phyloP scores from a whole-genome alignment of 2,329 filamentous ascomycete genomes.

The Beauveria australis region DNA sequence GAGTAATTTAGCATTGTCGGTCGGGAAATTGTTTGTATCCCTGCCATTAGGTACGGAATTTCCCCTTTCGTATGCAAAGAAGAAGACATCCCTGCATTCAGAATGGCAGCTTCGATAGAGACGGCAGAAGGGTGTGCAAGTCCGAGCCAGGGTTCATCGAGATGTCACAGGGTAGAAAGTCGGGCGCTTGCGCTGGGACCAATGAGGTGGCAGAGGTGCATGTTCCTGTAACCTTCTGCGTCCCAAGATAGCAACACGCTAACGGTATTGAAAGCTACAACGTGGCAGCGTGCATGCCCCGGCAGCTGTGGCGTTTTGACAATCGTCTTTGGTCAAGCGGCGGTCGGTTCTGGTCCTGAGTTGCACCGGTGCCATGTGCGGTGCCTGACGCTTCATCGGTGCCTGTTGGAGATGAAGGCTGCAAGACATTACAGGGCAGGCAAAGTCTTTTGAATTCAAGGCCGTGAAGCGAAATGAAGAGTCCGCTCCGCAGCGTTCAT shows the following conservation, averaged over 20 bases:
- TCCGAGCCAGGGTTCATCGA: neutral
- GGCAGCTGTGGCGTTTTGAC: neutral
- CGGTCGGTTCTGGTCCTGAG: neutral
- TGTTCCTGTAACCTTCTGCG: slow-evolving; percentile 7
- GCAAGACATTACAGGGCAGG: neutral
- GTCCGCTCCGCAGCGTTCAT: neutral
- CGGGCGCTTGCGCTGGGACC: slow-evolving; percentile 5
- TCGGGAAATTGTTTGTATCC: neutral
- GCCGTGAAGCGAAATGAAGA: neutral
- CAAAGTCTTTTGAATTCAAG: neutral
- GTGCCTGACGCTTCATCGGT: neutral
- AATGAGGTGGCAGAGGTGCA: slow-evolving; percentile 2
- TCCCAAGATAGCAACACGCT: slow-evolving; percentile 12
- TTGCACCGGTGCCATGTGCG: neutral
- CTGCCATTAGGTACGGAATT: neutral
- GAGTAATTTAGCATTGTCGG: neutral
- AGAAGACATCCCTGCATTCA: neutral
- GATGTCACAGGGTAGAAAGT: neutral
- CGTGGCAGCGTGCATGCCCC: neutral
- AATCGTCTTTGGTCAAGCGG: neutral
- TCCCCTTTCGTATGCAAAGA: neutral
- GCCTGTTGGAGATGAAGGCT: neutral
- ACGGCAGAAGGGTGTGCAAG: neutral
- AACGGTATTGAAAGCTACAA: slow-evolving; percentile 2
- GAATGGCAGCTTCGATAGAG: neutral